Conservation (phyloP, 441 rosid species). For the Populus hybrid region DNA sequence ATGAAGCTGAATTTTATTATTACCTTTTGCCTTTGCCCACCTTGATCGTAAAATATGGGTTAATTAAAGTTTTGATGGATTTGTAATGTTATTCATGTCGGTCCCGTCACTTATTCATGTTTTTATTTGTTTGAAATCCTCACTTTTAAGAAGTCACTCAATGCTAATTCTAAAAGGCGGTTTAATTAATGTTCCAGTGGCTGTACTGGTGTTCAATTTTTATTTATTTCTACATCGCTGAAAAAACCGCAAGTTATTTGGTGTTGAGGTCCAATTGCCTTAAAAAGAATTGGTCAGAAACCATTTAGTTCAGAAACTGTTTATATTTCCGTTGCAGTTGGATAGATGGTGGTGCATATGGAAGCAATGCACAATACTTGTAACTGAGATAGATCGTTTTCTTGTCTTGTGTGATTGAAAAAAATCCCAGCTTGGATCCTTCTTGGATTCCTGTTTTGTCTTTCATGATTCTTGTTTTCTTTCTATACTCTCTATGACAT, state of each 20-base stretch:
- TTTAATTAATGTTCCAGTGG: constrained; percentile 1
- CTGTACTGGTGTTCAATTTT: background rate
- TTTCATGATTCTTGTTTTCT: constrained; percentile 11
- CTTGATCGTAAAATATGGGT: background rate
- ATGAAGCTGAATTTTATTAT: background rate
- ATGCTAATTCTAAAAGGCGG: background rate
- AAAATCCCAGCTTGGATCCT: background rate
- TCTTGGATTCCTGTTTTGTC: constrained; percentile 1
- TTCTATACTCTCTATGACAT: background rate
- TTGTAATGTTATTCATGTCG: background rate
- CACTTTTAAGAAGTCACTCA: background rate
- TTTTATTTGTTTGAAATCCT: background rate
- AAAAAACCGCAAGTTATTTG: background rate
- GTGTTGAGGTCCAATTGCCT: background rate
- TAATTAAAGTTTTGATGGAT: background rate
- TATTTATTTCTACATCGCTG: background rate
- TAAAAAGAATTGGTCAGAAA: background rate
- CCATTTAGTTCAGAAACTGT: constrained; percentile 2
- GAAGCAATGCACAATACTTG: background rate
- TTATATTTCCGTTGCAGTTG: background rate
- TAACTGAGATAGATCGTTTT: background rate
- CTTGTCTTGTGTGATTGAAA: background rate
- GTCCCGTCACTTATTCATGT: background rate
- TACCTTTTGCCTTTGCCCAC: background rate
- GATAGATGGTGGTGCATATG: constrained; percentile 3